Percentiles rank a stretch among this genome's conserved stretches.
Conservation (phyloP, 768 basidiomycete genomes). For the Rossbeevera mucosa region DNA sequence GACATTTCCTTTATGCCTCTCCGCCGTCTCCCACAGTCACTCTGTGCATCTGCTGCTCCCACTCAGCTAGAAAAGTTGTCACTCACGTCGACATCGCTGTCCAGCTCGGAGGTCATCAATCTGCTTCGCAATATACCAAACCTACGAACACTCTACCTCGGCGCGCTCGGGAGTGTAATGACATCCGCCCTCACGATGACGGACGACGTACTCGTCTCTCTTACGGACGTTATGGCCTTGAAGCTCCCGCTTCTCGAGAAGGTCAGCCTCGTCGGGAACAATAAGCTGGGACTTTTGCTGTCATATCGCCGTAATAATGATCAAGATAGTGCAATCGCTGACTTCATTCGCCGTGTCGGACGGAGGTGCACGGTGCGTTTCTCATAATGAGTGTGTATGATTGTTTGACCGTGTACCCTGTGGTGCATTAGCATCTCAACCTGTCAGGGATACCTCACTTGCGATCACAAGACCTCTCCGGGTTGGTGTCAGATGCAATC, state of each 20-base stretch:
- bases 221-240: conserved; percentile 39
- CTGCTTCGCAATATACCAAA: conserved; percentile 37
- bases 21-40: conserved; percentile 31
- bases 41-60: not conserved
- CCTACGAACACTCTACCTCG: conserved; percentile 50
- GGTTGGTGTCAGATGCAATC: conserved; percentile 33
- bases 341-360: conserved; percentile 51
- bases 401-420: not conserved
- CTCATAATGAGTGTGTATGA: not conserved
- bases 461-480: conserved; percentile 47
- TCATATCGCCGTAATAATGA: conserved; percentile 15
- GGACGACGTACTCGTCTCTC: conserved; percentile 40
- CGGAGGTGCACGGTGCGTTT: conserved; percentile 52
- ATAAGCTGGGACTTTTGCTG: conserved; percentile 45
- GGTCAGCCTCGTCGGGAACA: conserved; percentile 61
- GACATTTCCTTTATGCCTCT: conserved; percentile 64
- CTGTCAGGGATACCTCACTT: conserved; percentile 50
- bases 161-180: conserved; percentile 53
- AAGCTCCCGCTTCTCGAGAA: conserved; percentile 39
- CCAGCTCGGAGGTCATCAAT: conserved; percentile 37
- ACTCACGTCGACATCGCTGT: conserved; percentile 51
- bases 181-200: conserved; percentile 52
- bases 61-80: conserved; percentile 54
- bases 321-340: conserved; percentile 34
- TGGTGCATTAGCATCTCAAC: conserved; percentile 49